phyloP scores from a whole-genome alignment of 495 filamentous ascomycete species.

The Staphylotrichum tortipilum region DNA sequence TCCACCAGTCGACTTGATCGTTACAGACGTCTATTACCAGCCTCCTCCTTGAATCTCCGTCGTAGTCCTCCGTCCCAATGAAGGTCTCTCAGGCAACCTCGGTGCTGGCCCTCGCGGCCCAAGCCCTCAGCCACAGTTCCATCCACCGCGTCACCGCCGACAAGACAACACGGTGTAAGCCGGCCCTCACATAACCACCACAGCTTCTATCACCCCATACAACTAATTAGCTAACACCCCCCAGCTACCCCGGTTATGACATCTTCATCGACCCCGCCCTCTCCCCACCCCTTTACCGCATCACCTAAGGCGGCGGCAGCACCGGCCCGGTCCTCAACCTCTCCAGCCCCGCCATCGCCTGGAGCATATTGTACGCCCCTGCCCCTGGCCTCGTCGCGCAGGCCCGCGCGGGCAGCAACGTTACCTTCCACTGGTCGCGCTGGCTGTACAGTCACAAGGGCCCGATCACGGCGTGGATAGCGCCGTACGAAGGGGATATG shows the following conservation, averaged over 20 bases:
- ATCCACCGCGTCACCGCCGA: constrained; percentile 13
- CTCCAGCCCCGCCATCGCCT: constrained; percentile 47
- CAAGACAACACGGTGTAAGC: constrained; percentile 17
- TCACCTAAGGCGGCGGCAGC: constrained; percentile 16
- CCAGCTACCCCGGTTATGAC: constrained; percentile 19
- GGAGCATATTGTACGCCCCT: constrained; percentile 47
- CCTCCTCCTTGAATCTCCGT: too few relatives aligned
- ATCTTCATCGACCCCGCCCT: constrained; percentile 12
- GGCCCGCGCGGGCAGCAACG: constrained; percentile 41
- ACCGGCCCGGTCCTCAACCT: constrained; percentile 40
- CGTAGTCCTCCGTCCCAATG: too few relatives aligned
- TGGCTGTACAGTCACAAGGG: constrained; percentile 58
- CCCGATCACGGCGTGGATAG: constrained; percentile 43
- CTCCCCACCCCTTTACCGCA: constrained; percentile 2
- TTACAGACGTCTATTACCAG: too few relatives aligned
- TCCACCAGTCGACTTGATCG: too few relatives aligned
- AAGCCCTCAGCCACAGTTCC: constrained; percentile 9
- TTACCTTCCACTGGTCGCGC: constrained; percentile 48
- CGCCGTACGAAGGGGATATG: constrained; percentile 16
- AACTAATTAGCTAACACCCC: background rate
- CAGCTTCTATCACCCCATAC: too few relatives aligned
- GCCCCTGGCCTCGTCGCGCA: constrained; percentile 37
- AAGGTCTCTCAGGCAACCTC: background rate
- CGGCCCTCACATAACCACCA: too few relatives aligned
- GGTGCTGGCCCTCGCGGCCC: constrained; percentile 1